phyloP scores from a whole-genome alignment of 2,329 filamentous ascomycete genomes.

The Aspergillus novoparasiticus region DNA sequence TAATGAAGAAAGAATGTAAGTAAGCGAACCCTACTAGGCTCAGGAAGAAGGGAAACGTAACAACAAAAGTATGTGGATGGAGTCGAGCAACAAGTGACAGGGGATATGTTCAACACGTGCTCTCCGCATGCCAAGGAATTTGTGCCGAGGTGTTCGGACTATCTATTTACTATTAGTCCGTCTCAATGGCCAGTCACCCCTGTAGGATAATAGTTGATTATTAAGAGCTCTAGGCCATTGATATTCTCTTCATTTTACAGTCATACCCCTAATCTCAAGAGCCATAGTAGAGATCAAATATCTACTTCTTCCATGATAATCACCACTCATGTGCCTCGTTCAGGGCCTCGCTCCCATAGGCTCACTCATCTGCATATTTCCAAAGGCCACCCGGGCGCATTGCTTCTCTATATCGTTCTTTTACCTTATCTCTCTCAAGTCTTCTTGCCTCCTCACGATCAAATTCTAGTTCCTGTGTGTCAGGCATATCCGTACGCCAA shows the following conservation, averaged over 20 bases:
- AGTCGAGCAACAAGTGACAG: background rate
- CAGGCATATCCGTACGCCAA: slow-evolving; percentile 88
- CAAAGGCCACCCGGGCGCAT: slow-evolving; percentile 75
- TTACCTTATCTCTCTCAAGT: slow-evolving; percentile 65
- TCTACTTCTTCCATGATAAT: background rate
- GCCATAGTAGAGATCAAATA: background rate
- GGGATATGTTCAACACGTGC: slow-evolving; percentile 26
- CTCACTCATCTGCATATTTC: slow-evolving; percentile 77
- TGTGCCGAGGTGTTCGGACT: slow-evolving; percentile 9
- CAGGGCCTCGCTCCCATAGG: background rate
- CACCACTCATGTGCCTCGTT: background rate
- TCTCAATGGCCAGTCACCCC: no score
- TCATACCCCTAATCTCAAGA: background rate
- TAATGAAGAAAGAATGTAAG: slow-evolving; percentile 22
- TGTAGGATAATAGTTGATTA: background rate
- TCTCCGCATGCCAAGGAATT: slow-evolving; percentile 30
- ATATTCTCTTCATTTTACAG: background rate
- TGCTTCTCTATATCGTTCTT: slow-evolving; percentile 78
- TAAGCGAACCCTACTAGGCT: background rate
- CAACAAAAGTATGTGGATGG: background rate
- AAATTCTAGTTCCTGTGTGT: slow-evolving; percentile 74
- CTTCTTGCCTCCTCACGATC: slow-evolving; percentile 68
- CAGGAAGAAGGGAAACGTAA: background rate
- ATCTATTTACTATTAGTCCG: no score
- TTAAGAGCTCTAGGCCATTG: background rate